phyloP scores from a whole-genome alignment of 2,329 filamentous ascomycete species.

The Sporothrix luriei region DNA sequence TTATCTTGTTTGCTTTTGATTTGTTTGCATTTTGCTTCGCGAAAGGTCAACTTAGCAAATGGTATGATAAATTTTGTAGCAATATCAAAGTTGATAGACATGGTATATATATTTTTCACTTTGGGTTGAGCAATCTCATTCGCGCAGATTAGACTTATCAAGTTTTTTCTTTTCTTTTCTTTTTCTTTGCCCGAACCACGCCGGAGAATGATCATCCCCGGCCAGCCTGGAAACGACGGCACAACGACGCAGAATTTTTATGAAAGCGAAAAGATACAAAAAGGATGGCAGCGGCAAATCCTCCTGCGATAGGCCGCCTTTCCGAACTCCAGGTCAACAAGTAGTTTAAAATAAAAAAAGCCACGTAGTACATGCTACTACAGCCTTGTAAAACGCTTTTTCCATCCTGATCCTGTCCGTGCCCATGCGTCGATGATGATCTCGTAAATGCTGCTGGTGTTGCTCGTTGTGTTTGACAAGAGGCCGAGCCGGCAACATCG shows the following conservation, averaged over 20 bases:
- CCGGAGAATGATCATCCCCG: constrained; percentile 49
- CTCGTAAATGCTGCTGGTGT: constrained; percentile 8
- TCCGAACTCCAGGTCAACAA: constrained; percentile 33
- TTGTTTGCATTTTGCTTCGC: no score
- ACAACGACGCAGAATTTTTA: constrained; percentile 21
- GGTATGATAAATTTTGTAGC: neutral
- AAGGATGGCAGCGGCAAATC: constrained; percentile 36
- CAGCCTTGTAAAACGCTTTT: constrained; percentile 30
- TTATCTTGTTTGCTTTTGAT: neutral
- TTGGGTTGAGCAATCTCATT: neutral
- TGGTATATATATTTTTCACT: neutral
- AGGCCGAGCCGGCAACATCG: neutral
- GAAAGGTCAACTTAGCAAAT: neutral
- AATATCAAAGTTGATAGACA: neutral
- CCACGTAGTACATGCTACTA: constrained; percentile 27
- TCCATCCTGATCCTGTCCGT: constrained; percentile 10
- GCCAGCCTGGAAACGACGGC: constrained; percentile 44
- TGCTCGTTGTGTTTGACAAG: constrained; percentile 5
- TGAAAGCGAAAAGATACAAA: constrained; percentile 48
- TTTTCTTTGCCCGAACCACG: constrained; percentile 55
- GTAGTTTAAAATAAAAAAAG: constrained; percentile 29
- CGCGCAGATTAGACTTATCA: neutral
- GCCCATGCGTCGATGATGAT: constrained; percentile 23
- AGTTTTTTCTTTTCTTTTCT: constrained; percentile 38
- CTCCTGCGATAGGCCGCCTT: constrained; percentile 28